Evolutionary conservation across 345 rosid species (phyloP), one percentile per base, ranked within the genome.

Genomic region (Erodium maritimum): DNA sequence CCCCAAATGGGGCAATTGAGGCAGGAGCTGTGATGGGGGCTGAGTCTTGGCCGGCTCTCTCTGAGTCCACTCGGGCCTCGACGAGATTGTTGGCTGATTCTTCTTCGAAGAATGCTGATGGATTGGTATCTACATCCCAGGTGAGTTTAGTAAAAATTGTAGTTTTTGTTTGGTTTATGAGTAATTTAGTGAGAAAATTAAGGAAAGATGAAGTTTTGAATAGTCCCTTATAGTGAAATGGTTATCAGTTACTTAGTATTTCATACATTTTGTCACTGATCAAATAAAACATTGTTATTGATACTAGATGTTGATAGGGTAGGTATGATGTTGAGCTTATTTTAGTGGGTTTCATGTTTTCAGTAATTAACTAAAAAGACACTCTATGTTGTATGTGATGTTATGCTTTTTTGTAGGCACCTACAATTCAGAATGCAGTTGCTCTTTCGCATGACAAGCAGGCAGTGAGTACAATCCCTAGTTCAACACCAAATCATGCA

Each of bases 41-140:
- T 25, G 79, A 54, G 45, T 69, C 83, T 23, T 85, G 91, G 91
- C 87, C 91, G 37, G 86, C 82, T 61, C 71, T 85, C 46, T 76
- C 83, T 14, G 77, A 76, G 64, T 69, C 88, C 23, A 61, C 80
- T 37, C 75, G 69, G 67, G 59, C 73, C 58, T 71, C 78, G 12
- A 70, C 85, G 1, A 84, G 73, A 71, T 65, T 76, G 57, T 50
- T 46, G 59, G 18, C 75, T 16, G 65, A 69, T 23, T 63, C 79
- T 57, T 57, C 75, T 52, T 52, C 79, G 2, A 83, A 63, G 56
- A 42, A 62, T n/a, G 21, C 54, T 7, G 81, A 73, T 42, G 85
- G 82, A 80, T 75, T 73, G 62, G 42, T 55, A 54, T 58, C 91
- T 16, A 58, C 21, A 68, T 56, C 71, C 57, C 81, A 79, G 86